These are phyloP conservation scores for Candida maltosa DNA, from an alignment of 805 yeast species.

Conservation along the genomic window DNA sequence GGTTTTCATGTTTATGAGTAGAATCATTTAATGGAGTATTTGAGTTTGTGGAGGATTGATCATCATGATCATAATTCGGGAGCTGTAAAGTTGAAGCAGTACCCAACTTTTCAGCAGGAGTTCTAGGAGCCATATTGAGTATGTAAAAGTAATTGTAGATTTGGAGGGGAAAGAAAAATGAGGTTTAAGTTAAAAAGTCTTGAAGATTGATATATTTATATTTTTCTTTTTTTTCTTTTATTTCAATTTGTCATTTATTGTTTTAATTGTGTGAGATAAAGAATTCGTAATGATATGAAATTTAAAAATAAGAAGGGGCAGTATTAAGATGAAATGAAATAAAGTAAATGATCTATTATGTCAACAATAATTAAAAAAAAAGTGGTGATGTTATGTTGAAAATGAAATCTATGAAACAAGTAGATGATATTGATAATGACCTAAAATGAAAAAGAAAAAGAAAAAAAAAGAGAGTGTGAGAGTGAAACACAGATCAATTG, in stretches of 20 bases:
- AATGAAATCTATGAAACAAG: too few relatives aligned
- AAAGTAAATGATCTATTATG: too few relatives aligned
- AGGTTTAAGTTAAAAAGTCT: neutral
- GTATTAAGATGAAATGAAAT: too few relatives aligned
- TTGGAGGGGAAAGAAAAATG: neutral
- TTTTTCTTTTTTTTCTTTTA: too few relatives aligned
- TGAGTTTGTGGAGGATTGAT: slow-evolving; percentile 5
- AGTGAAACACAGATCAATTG: too few relatives aligned
- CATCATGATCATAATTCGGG: slow-evolving; percentile 6
- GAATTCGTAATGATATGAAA: neutral
- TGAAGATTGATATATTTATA: too few relatives aligned
- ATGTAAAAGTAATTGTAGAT: neutral
- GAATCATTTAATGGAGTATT: slow-evolving; percentile 5
- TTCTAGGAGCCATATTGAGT: slow-evolving; percentile 6
- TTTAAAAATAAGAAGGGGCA: neutral
- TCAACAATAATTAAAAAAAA: too few relatives aligned
- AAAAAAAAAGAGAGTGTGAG: too few relatives aligned
- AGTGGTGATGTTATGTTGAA: too few relatives aligned
- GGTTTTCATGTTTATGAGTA: neutral
- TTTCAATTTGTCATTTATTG: neutral
- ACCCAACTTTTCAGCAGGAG: slow-evolving; percentile 5
- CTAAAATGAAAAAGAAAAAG: too few relatives aligned
- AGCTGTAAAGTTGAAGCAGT: slow-evolving; percentile 4
- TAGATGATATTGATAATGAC: too few relatives aligned
- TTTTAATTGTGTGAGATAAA: neutral